These are phyloP conservation scores for Passiflora organensis DNA, from an alignment of 345 rosid genomes.

Conservation along the genomic window DNA sequence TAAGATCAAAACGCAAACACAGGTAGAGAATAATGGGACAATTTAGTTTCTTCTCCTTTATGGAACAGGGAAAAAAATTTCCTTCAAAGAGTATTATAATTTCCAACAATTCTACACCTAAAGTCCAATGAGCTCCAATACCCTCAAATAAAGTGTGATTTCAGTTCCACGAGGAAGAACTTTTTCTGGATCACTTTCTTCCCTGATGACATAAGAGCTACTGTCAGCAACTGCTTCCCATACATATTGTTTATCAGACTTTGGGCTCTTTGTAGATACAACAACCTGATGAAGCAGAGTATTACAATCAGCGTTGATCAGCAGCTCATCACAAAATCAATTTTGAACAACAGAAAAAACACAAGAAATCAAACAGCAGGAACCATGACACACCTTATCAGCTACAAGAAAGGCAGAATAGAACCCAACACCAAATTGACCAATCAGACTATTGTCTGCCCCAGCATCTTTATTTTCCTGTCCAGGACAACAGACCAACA, in stretches of 20 bases:
- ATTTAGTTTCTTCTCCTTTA: too few species aligned
- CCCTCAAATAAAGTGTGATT: constrained; percentile 84
- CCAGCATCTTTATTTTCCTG: constrained; percentile 94
- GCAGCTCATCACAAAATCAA: neutral
- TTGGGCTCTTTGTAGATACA: constrained; percentile 94
- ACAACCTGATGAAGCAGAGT: constrained; percentile 51
- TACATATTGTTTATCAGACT: constrained; percentile 86
- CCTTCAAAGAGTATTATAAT: too few species aligned
- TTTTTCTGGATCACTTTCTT: constrained; percentile 86
- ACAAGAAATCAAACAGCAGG: neutral
- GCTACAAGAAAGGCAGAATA: constrained; percentile 97
- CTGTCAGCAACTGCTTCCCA: constrained; percentile 93
- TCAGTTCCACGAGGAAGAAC: constrained; percentile 75
- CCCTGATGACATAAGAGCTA: constrained; percentile 79
- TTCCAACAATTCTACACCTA: too few species aligned
- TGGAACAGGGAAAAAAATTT: neutral
- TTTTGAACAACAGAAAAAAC: neutral
- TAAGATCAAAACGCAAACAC: too few species aligned
- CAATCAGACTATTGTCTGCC: constrained; percentile 79
- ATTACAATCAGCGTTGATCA: constrained; percentile 9
- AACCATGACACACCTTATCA: constrained; percentile 56
- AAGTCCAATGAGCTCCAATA: constrained; percentile 18
- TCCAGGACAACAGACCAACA: constrained; percentile 3
- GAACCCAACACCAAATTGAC: constrained; percentile 99
- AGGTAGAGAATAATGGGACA: too few species aligned